phyloP scores from a whole-genome alignment of 2,329 filamentous ascomycete species.

The Botrytis deweyae region DNA sequence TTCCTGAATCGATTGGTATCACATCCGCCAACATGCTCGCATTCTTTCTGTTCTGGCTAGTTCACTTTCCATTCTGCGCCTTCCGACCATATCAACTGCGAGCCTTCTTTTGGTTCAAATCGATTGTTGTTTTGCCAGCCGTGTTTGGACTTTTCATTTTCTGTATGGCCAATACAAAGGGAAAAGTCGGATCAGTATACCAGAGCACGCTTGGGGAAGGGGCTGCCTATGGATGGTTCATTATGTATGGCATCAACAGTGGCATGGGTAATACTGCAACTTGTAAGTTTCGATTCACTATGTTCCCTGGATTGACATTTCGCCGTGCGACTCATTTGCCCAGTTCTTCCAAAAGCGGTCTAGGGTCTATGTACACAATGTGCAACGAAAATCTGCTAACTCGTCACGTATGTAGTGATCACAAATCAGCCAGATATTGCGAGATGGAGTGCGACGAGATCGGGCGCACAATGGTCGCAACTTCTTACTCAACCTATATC shows the following conservation, averaged over 20 bases:
- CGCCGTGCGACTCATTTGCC: neutral
- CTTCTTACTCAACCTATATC: conserved; percentile 38
- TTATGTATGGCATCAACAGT: conserved; percentile 44
- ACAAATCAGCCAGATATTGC: conserved; percentile 48
- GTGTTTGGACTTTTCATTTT: conserved; percentile 44
- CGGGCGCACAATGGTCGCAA: conserved; percentile 45
- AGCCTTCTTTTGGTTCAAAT: conserved; percentile 44
- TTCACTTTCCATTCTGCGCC: conserved; percentile 50
- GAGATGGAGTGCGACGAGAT: conserved; percentile 39
- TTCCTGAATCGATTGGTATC: conserved; percentile 43
- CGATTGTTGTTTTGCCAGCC: conserved; percentile 40
- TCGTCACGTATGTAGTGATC: conserved; percentile 33
- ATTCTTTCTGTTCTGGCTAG: conserved; percentile 56
- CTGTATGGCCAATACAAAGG: conserved; percentile 44
- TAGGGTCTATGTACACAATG: neutral
- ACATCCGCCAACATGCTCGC: conserved; percentile 44
- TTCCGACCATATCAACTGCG: conserved; percentile 47
- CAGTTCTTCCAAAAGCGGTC: no score
- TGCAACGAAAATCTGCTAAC: neutral
- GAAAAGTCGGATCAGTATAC: conserved; percentile 35
- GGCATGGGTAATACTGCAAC: conserved; percentile 44
- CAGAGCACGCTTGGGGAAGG: conserved; percentile 25
- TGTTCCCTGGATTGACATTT: neutral
- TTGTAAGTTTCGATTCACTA: neutral
- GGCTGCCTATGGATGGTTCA: conserved; percentile 39